Base-by-base conservation (phyloP, 768 basidiomycete species). In the Lentinula guzmanii region DNA sequence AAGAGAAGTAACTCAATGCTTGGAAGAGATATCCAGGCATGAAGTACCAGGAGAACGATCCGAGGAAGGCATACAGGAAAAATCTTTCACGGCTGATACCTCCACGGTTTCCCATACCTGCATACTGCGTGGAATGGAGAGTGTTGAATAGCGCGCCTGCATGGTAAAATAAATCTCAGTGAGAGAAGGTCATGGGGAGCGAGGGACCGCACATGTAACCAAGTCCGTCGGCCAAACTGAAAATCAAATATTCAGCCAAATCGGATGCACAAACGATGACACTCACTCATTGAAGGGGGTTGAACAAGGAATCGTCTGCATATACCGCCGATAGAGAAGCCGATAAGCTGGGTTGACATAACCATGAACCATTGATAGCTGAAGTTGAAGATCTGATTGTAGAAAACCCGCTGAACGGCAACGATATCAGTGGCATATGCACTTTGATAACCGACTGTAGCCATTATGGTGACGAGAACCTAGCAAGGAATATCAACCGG, bases 211-310 rank as follows among this genome's bases (percentile, higher is more conserved):
- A 56, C 90, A 91, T 13, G 81, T 85, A 45, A 91, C 88, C 21
- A 93, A 79, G 62, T 89, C 86, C 21, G 77, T 73, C 0, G 91
- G 91, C 91, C 91, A 93, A 70, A 92, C 88, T 89, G 76, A 72
- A 35, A 71, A 72, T 3, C 72, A 33, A 18, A 8, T 63, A 69
- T 13, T 24, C 28, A 77, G 80, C 63, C 82, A 16, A 18, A 33
- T 39, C 45, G 46, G 18, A 9, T 8, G 5, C 43, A 43, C 28
- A 46, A 37, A 37, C 37, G 43, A 16, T 9, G 37, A 31, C 37
- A 70, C 83, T 62, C 62, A 84, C 85, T 87, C 86, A 88, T 87
- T 0, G 85, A 85, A 3, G 83, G 83, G 6, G 85, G 89, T 60
- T 85, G 79, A 41, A 89, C 91, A 41, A 93, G 80, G 79, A 92